phyloP scores from a whole-genome alignment of 345 rosid genomes.

The Theobroma cacao region DNA sequence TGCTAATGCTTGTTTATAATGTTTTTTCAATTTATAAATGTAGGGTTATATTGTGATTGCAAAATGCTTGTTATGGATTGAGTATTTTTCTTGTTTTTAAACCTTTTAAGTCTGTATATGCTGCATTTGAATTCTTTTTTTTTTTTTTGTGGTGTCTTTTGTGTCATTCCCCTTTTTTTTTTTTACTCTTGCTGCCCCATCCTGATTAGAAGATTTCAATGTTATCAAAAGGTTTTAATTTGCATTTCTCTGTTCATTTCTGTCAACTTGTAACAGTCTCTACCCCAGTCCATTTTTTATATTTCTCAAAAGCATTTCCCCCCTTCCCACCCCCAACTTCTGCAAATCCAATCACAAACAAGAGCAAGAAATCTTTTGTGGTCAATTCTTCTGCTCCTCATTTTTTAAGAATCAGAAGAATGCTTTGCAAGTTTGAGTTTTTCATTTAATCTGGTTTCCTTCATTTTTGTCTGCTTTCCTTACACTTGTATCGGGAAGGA shows the following conservation, averaged over 20 bases:
- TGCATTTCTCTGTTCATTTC: neutral
- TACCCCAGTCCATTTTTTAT: neutral
- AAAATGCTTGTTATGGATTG: neutral
- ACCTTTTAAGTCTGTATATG: neutral
- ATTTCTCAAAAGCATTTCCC: neutral
- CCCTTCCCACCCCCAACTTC: neutral
- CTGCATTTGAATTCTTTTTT: neutral
- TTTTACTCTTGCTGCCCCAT: no score
- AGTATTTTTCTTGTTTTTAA: neutral
- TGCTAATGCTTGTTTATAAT: neutral
- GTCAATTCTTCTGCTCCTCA: neutral
- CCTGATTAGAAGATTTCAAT: neutral
- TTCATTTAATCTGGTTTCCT: neutral
- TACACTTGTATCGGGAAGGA: neutral
- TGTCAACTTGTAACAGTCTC: neutral
- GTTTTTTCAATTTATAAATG: neutral
- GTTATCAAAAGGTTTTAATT: neutral
- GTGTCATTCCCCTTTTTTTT: neutral
- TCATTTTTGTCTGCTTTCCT: neutral
- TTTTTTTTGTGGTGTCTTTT: neutral
- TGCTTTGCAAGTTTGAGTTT: neutral
- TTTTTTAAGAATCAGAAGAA: neutral
- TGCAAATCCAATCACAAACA: neutral
- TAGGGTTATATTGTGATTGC: neutral
- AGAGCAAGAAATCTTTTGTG: neutral